Base-by-base conservation (phyloP, 1,284 basidiomycete genomes). In the Malassezia vespertilionis region DNA sequence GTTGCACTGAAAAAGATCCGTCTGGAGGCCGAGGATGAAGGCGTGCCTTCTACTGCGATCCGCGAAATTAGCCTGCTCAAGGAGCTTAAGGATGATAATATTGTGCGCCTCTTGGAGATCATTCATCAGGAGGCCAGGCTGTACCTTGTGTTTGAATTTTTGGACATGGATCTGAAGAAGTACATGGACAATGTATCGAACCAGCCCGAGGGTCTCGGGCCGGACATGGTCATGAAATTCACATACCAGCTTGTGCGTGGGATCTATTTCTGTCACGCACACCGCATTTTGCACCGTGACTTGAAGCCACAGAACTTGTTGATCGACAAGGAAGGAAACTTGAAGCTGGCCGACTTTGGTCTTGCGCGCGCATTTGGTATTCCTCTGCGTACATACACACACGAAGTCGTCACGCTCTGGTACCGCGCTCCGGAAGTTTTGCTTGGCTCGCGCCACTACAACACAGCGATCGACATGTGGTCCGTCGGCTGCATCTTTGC, bases 401-500 rank as follows among this genome's bases (percentile, higher is more conserved):
- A 97, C 69, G 91, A 97, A 78, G 91, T 63, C 24, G 93, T 97
- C 33, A 97, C 91, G 9, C 78, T 97, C 22, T 97, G 91, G 91
- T 97, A 97, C 72, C 83, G 91, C 45, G 88, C 91, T 1, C 91
- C 93, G 1, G 91, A 96, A 69, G 91, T 97, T 15, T 77, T 97
- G 21, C 80, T 97, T 2, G 93, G 93, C 20, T 86, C 86, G 8
- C 81, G 90, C 45, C 89, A 95, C 69, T 97, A 97, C 74, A 83
- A 84, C 17, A 97, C 93, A 3, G 65, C 86, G 23, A 87, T 96
- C 65, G 93, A 97, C 73, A 91, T 96, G 80, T 97, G 91, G 91
- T 89, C 85, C 36, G 89, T 95, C 20, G 91, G 90, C 14, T 88
- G 86, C 61, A 91, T 91, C 65, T 65, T 69, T 53, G 87, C 87